A percentile compares a stretch with the other conserved stretches of the same genome.
Conservation (phyloP, 2,329 filamentous ascomycete species). For the Corynespora cassiicola region DNA sequence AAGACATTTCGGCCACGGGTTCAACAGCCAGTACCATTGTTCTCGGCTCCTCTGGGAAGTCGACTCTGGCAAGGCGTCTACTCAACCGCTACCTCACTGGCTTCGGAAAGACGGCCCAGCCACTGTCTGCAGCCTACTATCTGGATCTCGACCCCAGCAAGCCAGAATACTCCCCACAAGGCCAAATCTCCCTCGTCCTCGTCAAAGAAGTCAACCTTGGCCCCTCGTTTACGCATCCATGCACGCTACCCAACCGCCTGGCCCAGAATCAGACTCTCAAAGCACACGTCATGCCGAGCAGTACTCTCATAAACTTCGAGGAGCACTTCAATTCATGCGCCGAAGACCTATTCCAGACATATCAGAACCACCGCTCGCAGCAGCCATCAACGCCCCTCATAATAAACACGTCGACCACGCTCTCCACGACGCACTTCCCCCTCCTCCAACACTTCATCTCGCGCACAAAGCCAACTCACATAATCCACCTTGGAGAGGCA, state of each 20-base stretch:
- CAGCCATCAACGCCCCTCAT: conserved; percentile 63
- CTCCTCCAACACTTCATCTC: conserved; percentile 65
- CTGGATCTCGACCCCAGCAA: conserved; percentile 81
- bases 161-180: conserved; percentile 74
- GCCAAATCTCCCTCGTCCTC: conserved; percentile 71
- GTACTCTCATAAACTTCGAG: conserved; percentile 70
- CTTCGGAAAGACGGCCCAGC: conserved; percentile 31
- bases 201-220: conserved; percentile 68
- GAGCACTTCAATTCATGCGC: conserved; percentile 71
- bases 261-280: conserved; percentile 56
- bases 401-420: conserved; percentile 78
- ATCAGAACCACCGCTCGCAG: conserved; percentile 54
- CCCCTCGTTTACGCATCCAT: conserved; percentile 70
- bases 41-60: conserved; percentile 76
- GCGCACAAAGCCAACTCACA: conserved; percentile 62
- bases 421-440: conserved; percentile 73
- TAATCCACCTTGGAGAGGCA: conserved; percentile 67
- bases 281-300: conserved; percentile 71
- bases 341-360: conserved; percentile 66
- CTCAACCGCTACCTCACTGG: conserved; percentile 70
- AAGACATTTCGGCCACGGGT: conserved; percentile 42
- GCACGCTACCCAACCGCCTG: conserved; percentile 18
- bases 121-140: conserved; percentile 57
- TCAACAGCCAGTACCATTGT: conserved; percentile 68
- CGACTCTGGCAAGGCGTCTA: conserved; percentile 72